Conservation (phyloP, 768 basidiomycete genomes). For the Butyriboletus loyo region DNA sequence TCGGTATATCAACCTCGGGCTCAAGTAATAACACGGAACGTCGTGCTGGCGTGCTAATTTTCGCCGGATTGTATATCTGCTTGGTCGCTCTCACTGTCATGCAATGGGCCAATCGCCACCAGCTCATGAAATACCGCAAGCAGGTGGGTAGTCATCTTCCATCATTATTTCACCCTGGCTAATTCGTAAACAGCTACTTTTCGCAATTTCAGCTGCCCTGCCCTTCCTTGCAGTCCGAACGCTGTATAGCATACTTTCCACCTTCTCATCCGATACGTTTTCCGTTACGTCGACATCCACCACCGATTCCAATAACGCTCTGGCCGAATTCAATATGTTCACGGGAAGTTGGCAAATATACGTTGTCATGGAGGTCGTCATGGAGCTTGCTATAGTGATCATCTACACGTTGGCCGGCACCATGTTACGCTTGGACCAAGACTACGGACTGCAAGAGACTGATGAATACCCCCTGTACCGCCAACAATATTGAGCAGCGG, state of each 20-base stretch:
- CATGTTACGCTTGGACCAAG: slow-evolving; percentile 30
- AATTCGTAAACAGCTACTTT: slow-evolving; percentile 46
- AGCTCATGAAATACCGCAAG: slow-evolving; percentile 25
- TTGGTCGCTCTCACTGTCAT: slow-evolving; percentile 44
- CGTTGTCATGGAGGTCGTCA: slow-evolving; percentile 55
- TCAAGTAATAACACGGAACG: slow-evolving; percentile 24
- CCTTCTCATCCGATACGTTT: slow-evolving; percentile 48
- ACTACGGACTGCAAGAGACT: slow-evolving; percentile 23
- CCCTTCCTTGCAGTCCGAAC: slow-evolving; percentile 54
- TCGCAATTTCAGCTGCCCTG: slow-evolving; percentile 50
- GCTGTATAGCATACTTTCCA: slow-evolving; percentile 53
- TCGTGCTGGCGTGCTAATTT: slow-evolving; percentile 35
- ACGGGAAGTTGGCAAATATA: slow-evolving; percentile 58
- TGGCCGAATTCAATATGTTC: slow-evolving; percentile 55
- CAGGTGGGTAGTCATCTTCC: slow-evolving; percentile 30
- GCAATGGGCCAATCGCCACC: slow-evolving; percentile 50
- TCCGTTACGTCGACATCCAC: slow-evolving; percentile 25
- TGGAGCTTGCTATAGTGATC: slow-evolving; percentile 52
- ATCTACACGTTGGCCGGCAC: slow-evolving; percentile 40
- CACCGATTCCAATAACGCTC: slow-evolving; percentile 25
- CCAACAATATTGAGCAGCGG: slow-evolving; percentile 22
- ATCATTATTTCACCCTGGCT: slow-evolving; percentile 4
- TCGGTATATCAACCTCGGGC: slow-evolving; percentile 27
- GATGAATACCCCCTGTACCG: slow-evolving; percentile 37
- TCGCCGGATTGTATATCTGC: slow-evolving; percentile 39